These are phyloP conservation scores for Xerocomus amazonicus DNA, from an alignment of 1,284 basidiomycete genomes.

Conservation along the genomic window DNA sequence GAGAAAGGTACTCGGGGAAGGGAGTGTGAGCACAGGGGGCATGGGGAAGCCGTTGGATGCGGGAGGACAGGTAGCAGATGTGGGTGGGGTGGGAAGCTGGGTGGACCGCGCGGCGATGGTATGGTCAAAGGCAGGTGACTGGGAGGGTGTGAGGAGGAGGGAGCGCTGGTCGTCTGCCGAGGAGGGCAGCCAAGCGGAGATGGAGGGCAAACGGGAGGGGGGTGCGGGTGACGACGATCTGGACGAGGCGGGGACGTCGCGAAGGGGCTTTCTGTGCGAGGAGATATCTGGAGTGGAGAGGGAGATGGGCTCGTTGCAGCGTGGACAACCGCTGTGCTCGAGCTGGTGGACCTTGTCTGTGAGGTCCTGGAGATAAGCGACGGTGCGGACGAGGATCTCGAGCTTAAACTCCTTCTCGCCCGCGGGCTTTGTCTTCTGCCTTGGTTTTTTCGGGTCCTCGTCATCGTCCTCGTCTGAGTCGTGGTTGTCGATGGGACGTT, in stretches of 20 bases:
- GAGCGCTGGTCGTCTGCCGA: slow-evolving; percentile 35
- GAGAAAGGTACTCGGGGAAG: slow-evolving; percentile 31
- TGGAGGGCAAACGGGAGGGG: slow-evolving; percentile 43
- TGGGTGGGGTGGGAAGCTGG: slow-evolving; percentile 48
- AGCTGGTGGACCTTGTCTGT: slow-evolving; percentile 46
- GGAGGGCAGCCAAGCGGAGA: slow-evolving; percentile 44
- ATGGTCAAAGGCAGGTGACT: slow-evolving; percentile 19
- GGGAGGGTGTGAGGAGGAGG: slow-evolving; percentile 24
- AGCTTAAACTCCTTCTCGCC: slow-evolving; percentile 78
- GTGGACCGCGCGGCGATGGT: background rate
- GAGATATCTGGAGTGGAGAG: background rate
- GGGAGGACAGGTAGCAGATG: slow-evolving; percentile 37
- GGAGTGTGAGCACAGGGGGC: slow-evolving; percentile 38
- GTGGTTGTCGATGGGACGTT: slow-evolving; percentile 24
- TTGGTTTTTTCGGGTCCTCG: slow-evolving; percentile 22
- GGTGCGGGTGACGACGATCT: slow-evolving; percentile 4
- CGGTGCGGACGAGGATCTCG: slow-evolving; percentile 72
- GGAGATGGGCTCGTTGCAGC: slow-evolving; percentile 28
- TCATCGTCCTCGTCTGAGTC: slow-evolving; percentile 32
- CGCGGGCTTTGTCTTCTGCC: slow-evolving; percentile 40
- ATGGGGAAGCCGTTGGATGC: slow-evolving; percentile 20
- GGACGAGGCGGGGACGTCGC: slow-evolving; percentile 1
- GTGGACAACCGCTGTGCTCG: slow-evolving; percentile 39
- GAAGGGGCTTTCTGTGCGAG: background rate
- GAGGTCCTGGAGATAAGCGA: slow-evolving; percentile 65